Conservation (phyloP, 1,284 basidiomycete species). For the Cronartium ribicola region DNA sequence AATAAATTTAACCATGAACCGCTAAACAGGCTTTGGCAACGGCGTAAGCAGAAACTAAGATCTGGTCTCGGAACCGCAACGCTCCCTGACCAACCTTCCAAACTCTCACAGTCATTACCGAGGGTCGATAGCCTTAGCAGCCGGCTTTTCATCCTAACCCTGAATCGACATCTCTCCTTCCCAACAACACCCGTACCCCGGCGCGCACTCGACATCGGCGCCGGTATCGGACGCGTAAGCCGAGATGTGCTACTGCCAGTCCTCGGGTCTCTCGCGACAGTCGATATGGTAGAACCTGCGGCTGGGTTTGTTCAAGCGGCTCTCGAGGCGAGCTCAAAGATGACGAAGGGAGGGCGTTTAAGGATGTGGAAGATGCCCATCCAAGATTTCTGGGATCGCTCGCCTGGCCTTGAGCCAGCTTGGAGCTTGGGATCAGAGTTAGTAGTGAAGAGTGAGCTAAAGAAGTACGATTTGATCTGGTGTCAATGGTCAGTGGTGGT, state of each 20-base stretch:
- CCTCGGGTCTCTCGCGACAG: conserved; percentile 60
- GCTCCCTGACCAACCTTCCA: neutral
- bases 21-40: neutral
- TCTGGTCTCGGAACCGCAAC: neutral
- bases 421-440: conserved; percentile 46
- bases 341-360: conserved; percentile 51
- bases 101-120: conserved; percentile 64
- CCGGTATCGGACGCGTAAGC: conserved; percentile 86
- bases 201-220: conserved; percentile 76
- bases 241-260: conserved; percentile 76
- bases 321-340: conserved; percentile 16
- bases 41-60: neutral
- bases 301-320: conserved; percentile 70
- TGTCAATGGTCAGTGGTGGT: conserved; percentile 89
- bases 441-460: conserved; percentile 15
- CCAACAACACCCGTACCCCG: conserved; percentile 45
- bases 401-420: conserved; percentile 35
- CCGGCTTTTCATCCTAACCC: conserved; percentile 72
- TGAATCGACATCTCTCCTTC: conserved; percentile 67
- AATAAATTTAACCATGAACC: neutral
- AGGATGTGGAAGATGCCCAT: conserved; percentile 54
- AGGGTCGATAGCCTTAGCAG: conserved; percentile 81
- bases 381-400: conserved; percentile 24
- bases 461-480: conserved; percentile 75
- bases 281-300: conserved; percentile 82